Conservation (phyloP, 352 stramenopile genomes). For the Globisporangium rhizosaccharum region DNA sequence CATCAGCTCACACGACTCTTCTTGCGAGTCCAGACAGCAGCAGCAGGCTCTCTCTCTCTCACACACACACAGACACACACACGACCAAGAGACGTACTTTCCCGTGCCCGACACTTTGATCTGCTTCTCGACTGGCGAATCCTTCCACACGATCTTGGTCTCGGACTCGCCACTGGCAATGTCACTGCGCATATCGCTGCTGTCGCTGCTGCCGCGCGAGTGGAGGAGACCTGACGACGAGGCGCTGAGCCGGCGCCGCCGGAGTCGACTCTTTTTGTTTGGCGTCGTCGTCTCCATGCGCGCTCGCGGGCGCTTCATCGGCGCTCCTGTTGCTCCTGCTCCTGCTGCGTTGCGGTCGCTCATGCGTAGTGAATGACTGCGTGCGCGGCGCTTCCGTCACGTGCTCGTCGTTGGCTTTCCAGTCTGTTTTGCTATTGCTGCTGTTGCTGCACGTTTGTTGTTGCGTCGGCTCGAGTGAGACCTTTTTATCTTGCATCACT, state of each 20-base stretch:
- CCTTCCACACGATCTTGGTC: slow-evolving; percentile 70
- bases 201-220: slow-evolving; percentile 5
- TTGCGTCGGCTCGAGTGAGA: no score
- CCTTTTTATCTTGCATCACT: no score
- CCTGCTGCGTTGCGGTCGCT: background rate
- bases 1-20: background rate
- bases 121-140: slow-evolving; percentile 75
- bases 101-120: slow-evolving; percentile 67
- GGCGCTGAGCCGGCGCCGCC: background rate
- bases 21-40: background rate
- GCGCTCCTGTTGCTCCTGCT: slow-evolving; percentile 8
- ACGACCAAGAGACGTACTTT: slow-evolving; percentile 23
- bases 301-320: slow-evolving; percentile 38
- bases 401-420: background rate
- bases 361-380: background rate
- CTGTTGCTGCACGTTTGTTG: no score
- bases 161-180: slow-evolving; percentile 10
- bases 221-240: background rate
- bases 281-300: slow-evolving; percentile 28
- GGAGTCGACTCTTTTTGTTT: slow-evolving; percentile 7
- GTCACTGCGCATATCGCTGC: background rate
- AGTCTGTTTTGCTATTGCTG: no score
- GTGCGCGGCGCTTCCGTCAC: background rate
- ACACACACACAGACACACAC: background rate
- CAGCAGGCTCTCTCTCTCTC: background rate